Conservation (phyloP, 345 rosid genomes). For the Aquilaria sinensis region DNA sequence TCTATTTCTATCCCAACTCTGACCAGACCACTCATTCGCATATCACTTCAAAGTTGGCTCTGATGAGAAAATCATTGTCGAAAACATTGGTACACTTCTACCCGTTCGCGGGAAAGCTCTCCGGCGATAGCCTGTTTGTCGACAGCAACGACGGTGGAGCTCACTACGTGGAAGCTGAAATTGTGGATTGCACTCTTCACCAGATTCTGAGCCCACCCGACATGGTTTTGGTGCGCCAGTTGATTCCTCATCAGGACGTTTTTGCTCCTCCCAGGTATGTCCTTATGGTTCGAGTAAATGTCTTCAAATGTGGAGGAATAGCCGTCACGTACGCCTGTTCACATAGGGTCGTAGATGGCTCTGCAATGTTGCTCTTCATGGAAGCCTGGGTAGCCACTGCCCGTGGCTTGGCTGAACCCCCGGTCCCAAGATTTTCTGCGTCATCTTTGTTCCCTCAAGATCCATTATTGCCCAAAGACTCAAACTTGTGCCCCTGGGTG, state of each 20-base stretch:
- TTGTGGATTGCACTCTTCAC: conserved; percentile 17
- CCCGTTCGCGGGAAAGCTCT: conserved; percentile 45
- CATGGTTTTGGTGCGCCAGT: not conserved
- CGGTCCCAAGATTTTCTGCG: not conserved
- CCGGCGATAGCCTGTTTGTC: conserved; percentile 16
- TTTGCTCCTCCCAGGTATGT: not conserved
- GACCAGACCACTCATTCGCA: too few relatives aligned
- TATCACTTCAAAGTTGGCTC: conserved; percentile 3
- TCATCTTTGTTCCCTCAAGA: not conserved
- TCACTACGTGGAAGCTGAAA: conserved; percentile 24
- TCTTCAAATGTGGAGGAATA: conserved; percentile 39
- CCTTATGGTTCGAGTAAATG: conserved; percentile 12
- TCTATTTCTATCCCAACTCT: conserved; percentile 16
- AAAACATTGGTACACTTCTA: conserved; percentile 33
- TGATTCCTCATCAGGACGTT: conserved; percentile 20
- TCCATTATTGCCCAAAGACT: not conserved
- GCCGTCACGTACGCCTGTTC: conserved; percentile 24
- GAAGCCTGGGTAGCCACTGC: conserved; percentile 14
- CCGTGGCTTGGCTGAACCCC: conserved; percentile 1
- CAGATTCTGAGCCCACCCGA: conserved; percentile 22
- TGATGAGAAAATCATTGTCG: conserved; percentile 37
- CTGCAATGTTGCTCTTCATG: conserved; percentile 22
- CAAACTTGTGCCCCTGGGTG: not conserved
- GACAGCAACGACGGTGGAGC: conserved; percentile 45
- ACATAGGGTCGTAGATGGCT: conserved; percentile 40